Percentiles rank a stretch among this genome's conserved stretches.
These are phyloP conservation scores for Graphilbum ipis-grandicollis DNA, from an alignment of 2,329 filamentous ascomycete species.

Conservation along the genomic window DNA sequence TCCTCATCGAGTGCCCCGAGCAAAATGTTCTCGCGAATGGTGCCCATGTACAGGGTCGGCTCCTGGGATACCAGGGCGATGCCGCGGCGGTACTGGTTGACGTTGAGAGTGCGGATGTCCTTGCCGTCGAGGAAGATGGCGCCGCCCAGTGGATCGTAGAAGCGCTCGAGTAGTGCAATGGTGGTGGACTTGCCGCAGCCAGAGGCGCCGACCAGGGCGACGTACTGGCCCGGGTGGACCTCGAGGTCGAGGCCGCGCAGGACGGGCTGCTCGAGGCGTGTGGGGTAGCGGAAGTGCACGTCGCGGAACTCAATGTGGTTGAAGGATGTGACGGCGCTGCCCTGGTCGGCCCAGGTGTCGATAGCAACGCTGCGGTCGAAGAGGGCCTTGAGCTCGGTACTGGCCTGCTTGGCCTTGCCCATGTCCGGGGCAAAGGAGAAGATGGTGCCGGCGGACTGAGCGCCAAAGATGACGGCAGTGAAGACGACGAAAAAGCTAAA, in stretches of 20 bases:
- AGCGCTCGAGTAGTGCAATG: constrained; percentile 79
- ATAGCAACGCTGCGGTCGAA: constrained; percentile 72
- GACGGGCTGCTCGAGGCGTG: constrained; percentile 79
- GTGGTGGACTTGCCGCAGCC: constrained; percentile 92
- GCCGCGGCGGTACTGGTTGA: constrained; percentile 70
- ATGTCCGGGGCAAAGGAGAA: constrained; percentile 87
- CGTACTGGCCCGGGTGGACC: constrained; percentile 63
- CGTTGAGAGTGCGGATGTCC: constrained; percentile 64
- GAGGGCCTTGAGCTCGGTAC: constrained; percentile 60
- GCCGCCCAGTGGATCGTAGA: constrained; percentile 77
- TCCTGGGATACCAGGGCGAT: constrained; percentile 87
- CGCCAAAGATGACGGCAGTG: constrained; percentile 72
- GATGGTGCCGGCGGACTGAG: constrained; percentile 77
- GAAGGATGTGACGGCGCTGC: constrained; percentile 41
- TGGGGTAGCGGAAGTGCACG: constrained; percentile 89
- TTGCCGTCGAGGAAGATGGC: constrained; percentile 67
- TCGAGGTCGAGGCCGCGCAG: constrained; percentile 65
- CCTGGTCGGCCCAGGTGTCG: constrained; percentile 62
- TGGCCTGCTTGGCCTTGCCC: constrained; percentile 80
- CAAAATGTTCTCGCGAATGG: constrained; percentile 77
- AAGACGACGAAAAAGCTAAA: constrained; percentile 93
- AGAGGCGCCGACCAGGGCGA: constrained; percentile 82
- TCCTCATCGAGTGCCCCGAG: constrained; percentile 52
- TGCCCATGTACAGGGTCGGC: constrained; percentile 86
- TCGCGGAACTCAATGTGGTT: constrained; percentile 75